Evolutionary conservation across 192 early-diverging fungal species (phyloP).

Genomic region (Physocladia obscura): DNA sequence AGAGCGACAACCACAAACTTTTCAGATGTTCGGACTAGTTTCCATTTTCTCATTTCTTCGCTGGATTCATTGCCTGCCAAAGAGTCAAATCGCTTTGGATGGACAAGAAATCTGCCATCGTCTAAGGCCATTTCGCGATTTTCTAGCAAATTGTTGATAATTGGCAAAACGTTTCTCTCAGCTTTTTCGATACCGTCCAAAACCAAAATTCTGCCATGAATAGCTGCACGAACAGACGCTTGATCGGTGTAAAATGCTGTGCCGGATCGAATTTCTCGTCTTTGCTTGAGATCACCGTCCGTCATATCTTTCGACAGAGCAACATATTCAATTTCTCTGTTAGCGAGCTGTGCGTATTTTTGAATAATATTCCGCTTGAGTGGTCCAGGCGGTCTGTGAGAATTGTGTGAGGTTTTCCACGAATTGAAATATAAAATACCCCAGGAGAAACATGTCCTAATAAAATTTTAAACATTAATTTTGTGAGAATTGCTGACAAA

Average conservation of each 20-base stretch:
- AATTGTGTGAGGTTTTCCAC: no score
- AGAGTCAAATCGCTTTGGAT: conserved; percentile 65
- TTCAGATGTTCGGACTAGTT: conserved; percentile 66
- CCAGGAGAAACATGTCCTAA: conserved; percentile 75
- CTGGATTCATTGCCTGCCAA: conserved; percentile 49
- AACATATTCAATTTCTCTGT: conserved; percentile 73
- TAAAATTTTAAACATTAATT: neutral
- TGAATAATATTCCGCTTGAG: conserved; percentile 66
- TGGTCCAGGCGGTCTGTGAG: conserved; percentile 61
- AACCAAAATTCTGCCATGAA: conserved; percentile 48
- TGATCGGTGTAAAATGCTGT: conserved; percentile 49
- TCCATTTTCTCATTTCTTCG: conserved; percentile 52
- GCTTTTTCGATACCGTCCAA: conserved; percentile 64
- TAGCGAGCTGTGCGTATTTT: conserved; percentile 70
- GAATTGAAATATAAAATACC: no score
- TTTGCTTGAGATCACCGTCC: conserved; percentile 78
- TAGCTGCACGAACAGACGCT: conserved; percentile 55
- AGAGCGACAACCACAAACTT: conserved; percentile 74
- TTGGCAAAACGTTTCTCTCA: conserved; percentile 80
- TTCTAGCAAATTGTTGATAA: conserved; percentile 82
- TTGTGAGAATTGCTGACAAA: neutral
- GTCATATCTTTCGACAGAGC: conserved; percentile 70
- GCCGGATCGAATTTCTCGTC: conserved; percentile 67
- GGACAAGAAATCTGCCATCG: conserved; percentile 77
- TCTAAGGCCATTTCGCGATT: conserved; percentile 83